A percentile compares a stretch with the other conserved stretches of the same genome.
Conservation (phyloP, 257 asterid species). For the Solanum clarkiae region DNA sequence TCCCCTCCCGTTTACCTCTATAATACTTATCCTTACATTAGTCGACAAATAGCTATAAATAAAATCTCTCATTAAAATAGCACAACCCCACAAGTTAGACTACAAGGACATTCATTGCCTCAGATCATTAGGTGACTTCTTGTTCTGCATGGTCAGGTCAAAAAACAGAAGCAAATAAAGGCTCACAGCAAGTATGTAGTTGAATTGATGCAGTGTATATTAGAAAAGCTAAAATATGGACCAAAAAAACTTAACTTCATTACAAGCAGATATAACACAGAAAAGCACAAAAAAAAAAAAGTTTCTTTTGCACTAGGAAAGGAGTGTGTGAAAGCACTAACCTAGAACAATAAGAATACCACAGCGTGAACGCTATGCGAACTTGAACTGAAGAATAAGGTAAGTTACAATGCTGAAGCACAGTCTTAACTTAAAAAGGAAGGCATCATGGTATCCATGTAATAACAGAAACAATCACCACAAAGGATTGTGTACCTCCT, state of each 20-base stretch:
- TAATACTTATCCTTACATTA: neutral
- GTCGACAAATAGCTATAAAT: neutral
- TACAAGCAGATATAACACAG: neutral
- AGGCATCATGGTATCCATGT: neutral
- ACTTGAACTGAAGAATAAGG: neutral
- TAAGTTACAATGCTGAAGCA: neutral
- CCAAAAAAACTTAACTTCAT: neutral
- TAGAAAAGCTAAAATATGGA: neutral
- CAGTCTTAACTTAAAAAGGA: neutral
- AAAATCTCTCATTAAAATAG: neutral
- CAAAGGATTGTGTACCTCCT: slow-evolving; percentile 3
- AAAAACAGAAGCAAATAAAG: no score
- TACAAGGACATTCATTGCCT: neutral
- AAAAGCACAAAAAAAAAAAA: neutral
- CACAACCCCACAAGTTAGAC: neutral
- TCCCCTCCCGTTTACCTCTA: neutral
- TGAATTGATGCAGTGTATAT: neutral
- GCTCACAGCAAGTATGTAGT: neutral
- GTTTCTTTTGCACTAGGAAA: neutral
- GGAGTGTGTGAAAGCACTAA: neutral
- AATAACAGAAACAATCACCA: neutral
- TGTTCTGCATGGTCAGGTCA: neutral
- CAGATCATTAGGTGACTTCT: neutral
- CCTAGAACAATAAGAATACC: neutral
- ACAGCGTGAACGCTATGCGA: neutral